Conservation (phyloP, 768 basidiomycete genomes). For the Gymnopilus junonius region DNA sequence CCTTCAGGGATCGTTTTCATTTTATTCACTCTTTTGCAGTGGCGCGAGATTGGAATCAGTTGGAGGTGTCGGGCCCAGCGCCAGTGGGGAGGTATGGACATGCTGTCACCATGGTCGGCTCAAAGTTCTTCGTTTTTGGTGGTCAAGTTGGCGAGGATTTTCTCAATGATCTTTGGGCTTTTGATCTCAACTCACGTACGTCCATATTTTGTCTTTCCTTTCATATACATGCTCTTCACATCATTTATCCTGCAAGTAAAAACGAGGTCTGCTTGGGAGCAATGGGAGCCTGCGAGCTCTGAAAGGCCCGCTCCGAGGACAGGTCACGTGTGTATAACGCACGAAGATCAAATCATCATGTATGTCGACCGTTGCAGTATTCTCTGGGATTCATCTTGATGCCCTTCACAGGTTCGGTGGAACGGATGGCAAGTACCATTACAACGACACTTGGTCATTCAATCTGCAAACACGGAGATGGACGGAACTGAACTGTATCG, state of each 20-base stretch:
- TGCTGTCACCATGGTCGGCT: conserved; percentile 89
- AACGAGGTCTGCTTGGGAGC: conserved; percentile 84
- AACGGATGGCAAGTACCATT: conserved; percentile 98
- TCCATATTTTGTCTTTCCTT: conserved; percentile 3
- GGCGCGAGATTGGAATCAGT: conserved; percentile 93
- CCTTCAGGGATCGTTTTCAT: neutral
- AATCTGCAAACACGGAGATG: conserved; percentile 80
- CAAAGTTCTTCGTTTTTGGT: conserved; percentile 93
- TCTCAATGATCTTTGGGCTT: conserved; percentile 93
- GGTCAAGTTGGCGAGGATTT: conserved; percentile 96
- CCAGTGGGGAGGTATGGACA: conserved; percentile 96
- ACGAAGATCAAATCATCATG: conserved; percentile 85
- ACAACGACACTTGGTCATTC: conserved; percentile 98
- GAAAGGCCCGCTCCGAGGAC: conserved; percentile 83
- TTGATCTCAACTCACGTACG: conserved; percentile 94
- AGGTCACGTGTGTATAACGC: conserved; percentile 87
- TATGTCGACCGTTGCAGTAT: conserved; percentile 41
- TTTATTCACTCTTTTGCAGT: conserved; percentile 48
- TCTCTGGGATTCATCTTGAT: conserved; percentile 1
- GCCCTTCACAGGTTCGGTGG: conserved; percentile 79
- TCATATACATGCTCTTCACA: neutral
- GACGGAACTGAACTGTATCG: conserved; percentile 94
- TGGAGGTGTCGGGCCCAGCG: conserved; percentile 73
- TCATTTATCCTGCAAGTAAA: conserved; percentile 58
- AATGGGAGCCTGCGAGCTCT: conserved; percentile 62